phyloP scores from a whole-genome alignment of 768 basidiomycete genomes.

The Cystobasidiopsis lactophilus region DNA sequence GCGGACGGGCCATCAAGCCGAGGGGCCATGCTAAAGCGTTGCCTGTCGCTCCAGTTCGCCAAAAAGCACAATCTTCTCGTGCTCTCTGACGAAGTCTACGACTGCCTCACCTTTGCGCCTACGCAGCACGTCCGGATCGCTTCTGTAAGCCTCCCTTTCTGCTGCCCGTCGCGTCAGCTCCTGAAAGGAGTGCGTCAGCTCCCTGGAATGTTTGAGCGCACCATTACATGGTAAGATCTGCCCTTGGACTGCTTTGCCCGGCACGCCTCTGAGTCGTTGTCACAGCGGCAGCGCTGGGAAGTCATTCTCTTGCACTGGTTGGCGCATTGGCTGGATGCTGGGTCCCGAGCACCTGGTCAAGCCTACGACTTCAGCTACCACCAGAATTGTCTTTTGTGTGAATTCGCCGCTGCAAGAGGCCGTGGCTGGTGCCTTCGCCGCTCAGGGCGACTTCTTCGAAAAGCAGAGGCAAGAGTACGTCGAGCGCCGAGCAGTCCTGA shows the following conservation, averaged over 20 bases:
- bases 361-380: slow-evolving; percentile 65
- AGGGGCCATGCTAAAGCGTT: no score
- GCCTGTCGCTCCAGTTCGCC: slow-evolving; percentile 38
- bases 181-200: no score
- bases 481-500: slow-evolving; percentile 51
- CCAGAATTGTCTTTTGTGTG: slow-evolving; percentile 83
- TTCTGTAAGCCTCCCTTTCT: slow-evolving; percentile 58
- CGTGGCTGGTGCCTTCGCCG: slow-evolving; percentile 67
- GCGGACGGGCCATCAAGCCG: no score
- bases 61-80: slow-evolving; percentile 80
- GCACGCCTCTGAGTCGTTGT: neutral
- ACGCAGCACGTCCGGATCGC: slow-evolving; percentile 83
- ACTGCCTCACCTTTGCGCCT: slow-evolving; percentile 68
- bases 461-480: slow-evolving; percentile 55
- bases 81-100: slow-evolving; percentile 96
- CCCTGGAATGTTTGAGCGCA: slow-evolving; percentile 51
- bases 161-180: no score
- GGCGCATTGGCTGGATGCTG: slow-evolving; percentile 93
- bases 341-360: slow-evolving; percentile 59
- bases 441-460: slow-evolving; percentile 54
- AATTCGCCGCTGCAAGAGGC: slow-evolving; percentile 93
- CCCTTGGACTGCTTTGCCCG: neutral
- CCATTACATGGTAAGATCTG: slow-evolving; percentile 57
- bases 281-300: slow-evolving; percentile 10
- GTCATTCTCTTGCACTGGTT: slow-evolving; percentile 89